Evolutionary conservation across 1,139 yeast genomes (phyloP).

Genomic region (Blastobotrys buckinghamii): DNA sequence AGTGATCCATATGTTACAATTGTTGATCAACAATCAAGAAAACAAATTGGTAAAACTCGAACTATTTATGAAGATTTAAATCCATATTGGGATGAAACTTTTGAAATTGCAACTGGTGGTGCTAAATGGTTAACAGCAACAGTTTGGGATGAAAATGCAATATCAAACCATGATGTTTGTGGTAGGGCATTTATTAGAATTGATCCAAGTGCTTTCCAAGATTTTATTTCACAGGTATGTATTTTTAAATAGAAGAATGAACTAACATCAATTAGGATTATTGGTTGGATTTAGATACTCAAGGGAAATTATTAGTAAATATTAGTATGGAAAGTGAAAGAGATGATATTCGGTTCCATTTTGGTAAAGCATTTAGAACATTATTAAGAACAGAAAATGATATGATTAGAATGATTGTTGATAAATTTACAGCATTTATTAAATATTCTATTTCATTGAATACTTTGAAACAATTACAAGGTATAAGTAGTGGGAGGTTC

Average conservation of each 20-base stretch:
- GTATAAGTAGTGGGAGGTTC: conserved; percentile 26
- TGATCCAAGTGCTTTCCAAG: conserved; percentile 59
- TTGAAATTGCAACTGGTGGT: conserved; percentile 47
- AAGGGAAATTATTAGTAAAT: conserved; percentile 58
- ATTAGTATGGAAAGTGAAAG: conserved; percentile 75
- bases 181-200: conserved; percentile 62
- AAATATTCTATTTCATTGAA: conserved; percentile 39
- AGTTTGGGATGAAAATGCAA: conserved; percentile 63
- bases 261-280: conserved; percentile 39
- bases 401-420: conserved; percentile 60
- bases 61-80: conserved; percentile 53
- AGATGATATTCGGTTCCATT: conserved; percentile 67
- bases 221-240: conserved; percentile 49
- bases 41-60: conserved; percentile 67
- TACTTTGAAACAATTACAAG: conserved; percentile 28
- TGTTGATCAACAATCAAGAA: conserved; percentile 52
- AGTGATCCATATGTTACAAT: conserved; percentile 66
- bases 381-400: conserved; percentile 58
- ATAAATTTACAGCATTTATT: conserved; percentile 47
- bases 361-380: conserved; percentile 70
- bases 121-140: conserved; percentile 45
- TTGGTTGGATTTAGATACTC: conserved; percentile 58
- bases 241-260: neutral
- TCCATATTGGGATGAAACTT: conserved; percentile 89
- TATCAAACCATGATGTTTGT: conserved; percentile 57